Conservation (phyloP, 208 protist genomes). For the Leishmania martiniquensis region DNA sequence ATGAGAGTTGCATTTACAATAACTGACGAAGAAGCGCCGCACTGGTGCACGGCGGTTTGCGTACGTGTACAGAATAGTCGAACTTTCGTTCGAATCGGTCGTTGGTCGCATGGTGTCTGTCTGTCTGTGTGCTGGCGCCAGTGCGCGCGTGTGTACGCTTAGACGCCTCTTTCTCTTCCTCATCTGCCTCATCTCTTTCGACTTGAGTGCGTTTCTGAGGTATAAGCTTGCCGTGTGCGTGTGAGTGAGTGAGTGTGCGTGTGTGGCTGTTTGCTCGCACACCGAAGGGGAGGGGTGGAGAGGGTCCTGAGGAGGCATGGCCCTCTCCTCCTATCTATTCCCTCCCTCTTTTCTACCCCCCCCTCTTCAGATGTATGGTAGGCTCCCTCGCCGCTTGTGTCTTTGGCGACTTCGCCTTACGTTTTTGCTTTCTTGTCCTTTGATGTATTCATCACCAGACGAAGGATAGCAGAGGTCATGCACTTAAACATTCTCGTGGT, state of each 20-base stretch:
- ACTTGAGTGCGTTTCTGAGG: too few relatives aligned
- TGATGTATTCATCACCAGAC: not conserved
- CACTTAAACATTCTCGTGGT: not conserved
- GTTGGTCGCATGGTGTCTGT: not conserved
- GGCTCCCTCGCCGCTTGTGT: not conserved
- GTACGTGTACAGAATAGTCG: not conserved
- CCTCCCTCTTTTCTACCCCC: not conserved
- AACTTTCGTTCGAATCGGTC: not conserved
- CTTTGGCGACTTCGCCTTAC: not conserved
- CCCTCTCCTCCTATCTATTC: not conserved
- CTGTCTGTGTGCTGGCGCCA: not conserved
- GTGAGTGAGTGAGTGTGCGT: not conserved
- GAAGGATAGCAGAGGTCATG: not conserved
- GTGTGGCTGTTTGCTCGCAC: too few relatives aligned
- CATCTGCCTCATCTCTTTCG: not conserved
- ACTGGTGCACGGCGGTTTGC: not conserved
- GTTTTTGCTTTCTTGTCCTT: not conserved
- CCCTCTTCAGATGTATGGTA: conserved; percentile 14
- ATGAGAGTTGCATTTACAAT: conserved; percentile 92
- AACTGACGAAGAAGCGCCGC: conserved; percentile 28
- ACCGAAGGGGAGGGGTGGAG: too few relatives aligned
- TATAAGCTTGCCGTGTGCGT: too few relatives aligned
- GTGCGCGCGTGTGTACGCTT: not conserved
- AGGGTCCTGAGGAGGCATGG: not conserved
- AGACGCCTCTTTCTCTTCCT: not conserved